phyloP scores from a whole-genome alignment of 169 alveolate genomes.

The Toxoplasma gondii region DNA sequence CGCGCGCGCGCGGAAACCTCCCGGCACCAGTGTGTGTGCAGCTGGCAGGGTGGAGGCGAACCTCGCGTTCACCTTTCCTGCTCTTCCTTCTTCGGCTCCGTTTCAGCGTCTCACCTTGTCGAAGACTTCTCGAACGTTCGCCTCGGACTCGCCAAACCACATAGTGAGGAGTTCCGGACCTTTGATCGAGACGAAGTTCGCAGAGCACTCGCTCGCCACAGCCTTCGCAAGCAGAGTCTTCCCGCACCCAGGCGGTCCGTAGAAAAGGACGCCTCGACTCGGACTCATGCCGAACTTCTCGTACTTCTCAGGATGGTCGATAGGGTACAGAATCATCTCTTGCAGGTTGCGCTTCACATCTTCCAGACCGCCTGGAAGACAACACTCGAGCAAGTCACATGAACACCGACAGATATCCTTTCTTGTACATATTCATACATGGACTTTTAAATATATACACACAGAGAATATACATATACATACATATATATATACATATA shows the following conservation, averaged over 20 bases:
- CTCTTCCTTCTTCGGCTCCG: too few species aligned
- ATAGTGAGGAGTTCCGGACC: conserved; percentile 99
- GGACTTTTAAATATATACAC: too few species aligned
- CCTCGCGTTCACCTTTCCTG: too few species aligned
- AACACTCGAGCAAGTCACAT: neutral
- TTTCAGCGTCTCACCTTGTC: conserved; percentile 89
- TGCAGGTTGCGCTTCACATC: conserved; percentile 87
- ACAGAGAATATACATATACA: too few species aligned
- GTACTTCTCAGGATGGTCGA: conserved; percentile 94
- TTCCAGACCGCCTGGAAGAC: conserved; percentile 64
- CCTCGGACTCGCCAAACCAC: conserved; percentile 99
- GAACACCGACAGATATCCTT: too few species aligned
- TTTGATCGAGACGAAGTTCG: conserved; percentile 98
- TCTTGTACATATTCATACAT: too few species aligned
- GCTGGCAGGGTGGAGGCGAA: too few species aligned
- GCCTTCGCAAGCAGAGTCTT: conserved; percentile 96
- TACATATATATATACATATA: too few species aligned
- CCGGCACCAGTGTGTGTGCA: too few species aligned
- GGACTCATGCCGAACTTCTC: conserved; percentile 97
- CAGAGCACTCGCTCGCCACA: conserved; percentile 92
- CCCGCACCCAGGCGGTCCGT: conserved; percentile 99
- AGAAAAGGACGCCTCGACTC: conserved; percentile 98
- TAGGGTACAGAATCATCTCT: conserved; percentile 97
- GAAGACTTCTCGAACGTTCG: conserved; percentile 99
- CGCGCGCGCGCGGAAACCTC: too few species aligned